Percentiles rank a stretch among this genome's conserved stretches.
These are phyloP conservation scores for Neocallimastix lanati DNA, from an alignment of 192 early-diverging fungal species.

Conservation along the genomic window DNA sequence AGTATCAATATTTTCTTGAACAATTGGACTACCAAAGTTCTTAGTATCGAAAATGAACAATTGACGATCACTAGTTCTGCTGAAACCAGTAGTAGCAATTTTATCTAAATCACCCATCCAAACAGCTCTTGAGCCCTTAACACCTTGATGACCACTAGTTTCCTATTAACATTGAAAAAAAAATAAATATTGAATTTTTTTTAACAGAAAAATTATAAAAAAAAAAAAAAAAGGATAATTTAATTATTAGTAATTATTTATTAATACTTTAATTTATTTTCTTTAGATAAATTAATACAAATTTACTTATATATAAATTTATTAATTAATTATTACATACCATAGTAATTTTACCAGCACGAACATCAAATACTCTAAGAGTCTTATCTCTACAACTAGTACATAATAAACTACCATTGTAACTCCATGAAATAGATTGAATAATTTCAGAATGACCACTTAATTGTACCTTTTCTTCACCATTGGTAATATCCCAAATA, in stretches of 20 bases:
- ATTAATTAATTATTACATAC: too few relatives aligned
- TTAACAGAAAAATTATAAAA: too few relatives aligned
- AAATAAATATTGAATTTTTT: too few relatives aligned
- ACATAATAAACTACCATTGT: constrained; percentile 62
- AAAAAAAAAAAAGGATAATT: too few relatives aligned
- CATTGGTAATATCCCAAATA: constrained; percentile 12
- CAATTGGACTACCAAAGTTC: constrained; percentile 48
- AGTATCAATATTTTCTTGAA: constrained; percentile 63
- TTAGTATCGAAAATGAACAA: constrained; percentile 70
- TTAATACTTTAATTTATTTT: too few relatives aligned
- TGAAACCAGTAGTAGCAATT: constrained; percentile 85
- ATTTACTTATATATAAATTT: too few relatives aligned
- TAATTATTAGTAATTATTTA: too few relatives aligned
- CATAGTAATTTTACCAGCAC: constrained; percentile 60
- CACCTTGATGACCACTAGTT: constrained; percentile 68
- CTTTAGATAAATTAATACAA: too few relatives aligned
- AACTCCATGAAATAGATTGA: constrained; percentile 79
- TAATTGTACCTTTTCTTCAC: constrained; percentile 52
- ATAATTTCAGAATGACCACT: constrained; percentile 78
- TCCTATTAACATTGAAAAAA: too few relatives aligned
- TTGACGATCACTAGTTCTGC: constrained; percentile 83
- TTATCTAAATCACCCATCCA: constrained; percentile 71
- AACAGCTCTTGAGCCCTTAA: constrained; percentile 87
- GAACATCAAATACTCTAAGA: constrained; percentile 82
- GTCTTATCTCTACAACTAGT: constrained; percentile 95